Evolutionary conservation across 2,329 filamentous ascomycete genomes (phyloP).

Genomic region (Diaporthe citri): DNA sequence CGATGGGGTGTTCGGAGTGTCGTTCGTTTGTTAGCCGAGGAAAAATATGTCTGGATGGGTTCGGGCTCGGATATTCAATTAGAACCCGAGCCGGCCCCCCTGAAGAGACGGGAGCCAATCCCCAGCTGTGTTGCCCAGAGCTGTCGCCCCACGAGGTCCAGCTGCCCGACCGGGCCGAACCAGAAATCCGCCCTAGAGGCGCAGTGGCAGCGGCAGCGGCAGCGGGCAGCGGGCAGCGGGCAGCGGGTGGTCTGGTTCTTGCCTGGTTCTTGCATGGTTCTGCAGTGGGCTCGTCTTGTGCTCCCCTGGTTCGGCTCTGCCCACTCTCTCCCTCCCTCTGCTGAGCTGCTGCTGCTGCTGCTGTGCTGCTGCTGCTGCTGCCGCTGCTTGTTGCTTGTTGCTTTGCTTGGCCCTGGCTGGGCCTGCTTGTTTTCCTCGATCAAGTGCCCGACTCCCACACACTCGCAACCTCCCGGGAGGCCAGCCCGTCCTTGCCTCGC

Average conservation of each 20-base stretch:
- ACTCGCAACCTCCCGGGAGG: neutral
- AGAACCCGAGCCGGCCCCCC: slow-evolving; percentile 26
- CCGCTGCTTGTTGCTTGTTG: neutral
- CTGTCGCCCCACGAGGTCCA: slow-evolving; percentile 25
- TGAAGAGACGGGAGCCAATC: neutral
- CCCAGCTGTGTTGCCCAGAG: neutral
- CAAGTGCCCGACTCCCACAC: slow-evolving; percentile 11
- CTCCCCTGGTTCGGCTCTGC: neutral
- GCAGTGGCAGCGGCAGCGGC: neutral
- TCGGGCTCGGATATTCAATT: slow-evolving; percentile 29
- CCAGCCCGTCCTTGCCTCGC: neutral
- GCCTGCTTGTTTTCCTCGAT: neutral
- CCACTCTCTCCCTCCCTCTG: neutral
- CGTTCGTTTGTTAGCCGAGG: slow-evolving; percentile 2
- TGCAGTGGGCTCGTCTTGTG: neutral
- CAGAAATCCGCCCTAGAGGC: slow-evolving; percentile 20
- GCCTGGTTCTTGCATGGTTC: neutral
- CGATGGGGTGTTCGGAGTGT: neutral
- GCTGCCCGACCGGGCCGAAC: slow-evolving; percentile 29
- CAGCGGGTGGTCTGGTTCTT: neutral
- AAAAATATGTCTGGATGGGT: neutral
- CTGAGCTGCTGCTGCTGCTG: neutral
- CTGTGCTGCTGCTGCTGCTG: neutral
- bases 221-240: neutral
- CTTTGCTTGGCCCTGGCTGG: neutral